Evolutionary conservation across 2,329 filamentous ascomycete species (phyloP).

Genomic region (Xylaria sp.): DNA sequence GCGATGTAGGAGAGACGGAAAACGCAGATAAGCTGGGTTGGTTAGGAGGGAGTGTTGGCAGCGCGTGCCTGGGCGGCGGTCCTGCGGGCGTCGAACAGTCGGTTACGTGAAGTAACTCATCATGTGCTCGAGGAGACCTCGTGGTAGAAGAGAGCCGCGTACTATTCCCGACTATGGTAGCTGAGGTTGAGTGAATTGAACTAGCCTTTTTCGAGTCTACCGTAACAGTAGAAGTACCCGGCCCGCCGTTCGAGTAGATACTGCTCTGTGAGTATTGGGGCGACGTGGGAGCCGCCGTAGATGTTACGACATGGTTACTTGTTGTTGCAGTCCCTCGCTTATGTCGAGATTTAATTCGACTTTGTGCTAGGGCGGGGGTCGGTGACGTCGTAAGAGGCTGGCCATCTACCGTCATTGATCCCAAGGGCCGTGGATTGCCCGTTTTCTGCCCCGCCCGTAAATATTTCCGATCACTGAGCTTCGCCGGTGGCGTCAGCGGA

Average conservation of each 20-base stretch:
- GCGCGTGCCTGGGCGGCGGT: slow-evolving; percentile 52
- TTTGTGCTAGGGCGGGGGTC: slow-evolving; percentile 45
- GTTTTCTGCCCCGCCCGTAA: slow-evolving; percentile 46
- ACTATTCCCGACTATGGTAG: slow-evolving; percentile 26
- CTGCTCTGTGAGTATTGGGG: slow-evolving; percentile 26
- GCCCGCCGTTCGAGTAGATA: slow-evolving; percentile 25
- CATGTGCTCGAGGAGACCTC: slow-evolving; percentile 46
- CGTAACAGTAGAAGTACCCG: slow-evolving; percentile 21
- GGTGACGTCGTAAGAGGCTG: slow-evolving; percentile 47
- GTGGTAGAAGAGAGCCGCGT: slow-evolving; percentile 41
- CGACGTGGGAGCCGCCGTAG: slow-evolving; percentile 11
- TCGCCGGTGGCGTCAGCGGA: slow-evolving; percentile 52
- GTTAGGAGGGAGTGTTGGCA: slow-evolving; percentile 43
- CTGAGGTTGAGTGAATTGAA: slow-evolving; percentile 28
- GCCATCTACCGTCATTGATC: slow-evolving; percentile 11
- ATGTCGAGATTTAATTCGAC: slow-evolving; percentile 45
- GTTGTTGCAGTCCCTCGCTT: slow-evolving; percentile 35
- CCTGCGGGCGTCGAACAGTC: slow-evolving; percentile 44
- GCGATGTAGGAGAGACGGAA: slow-evolving; percentile 25
- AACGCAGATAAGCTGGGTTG: slow-evolving; percentile 27
- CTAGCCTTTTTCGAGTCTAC: slow-evolving; percentile 37
- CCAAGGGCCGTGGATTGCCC: slow-evolving; percentile 24
- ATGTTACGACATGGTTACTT: slow-evolving; percentile 16
- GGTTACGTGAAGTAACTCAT: slow-evolving; percentile 45
- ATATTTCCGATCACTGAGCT: slow-evolving; percentile 54